phyloP scores from a whole-genome alignment of 106 monocot genomes.

The Dendrobium huoshanense region DNA sequence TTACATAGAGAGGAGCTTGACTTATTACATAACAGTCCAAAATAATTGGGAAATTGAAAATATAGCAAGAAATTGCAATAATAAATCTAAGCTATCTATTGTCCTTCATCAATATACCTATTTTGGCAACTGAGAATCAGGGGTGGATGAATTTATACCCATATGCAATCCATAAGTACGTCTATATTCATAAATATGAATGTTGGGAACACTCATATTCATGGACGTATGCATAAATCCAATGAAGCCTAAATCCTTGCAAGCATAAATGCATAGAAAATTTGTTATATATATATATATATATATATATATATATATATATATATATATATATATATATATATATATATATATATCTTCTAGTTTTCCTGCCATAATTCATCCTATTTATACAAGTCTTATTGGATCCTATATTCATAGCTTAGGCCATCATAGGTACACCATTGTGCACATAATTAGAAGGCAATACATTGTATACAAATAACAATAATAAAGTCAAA shows the following conservation, averaged over 20 bases:
- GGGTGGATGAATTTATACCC: neutral
- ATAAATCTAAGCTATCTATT: too few species aligned
- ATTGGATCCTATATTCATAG: neutral
- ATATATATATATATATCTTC: neutral
- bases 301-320: neutral
- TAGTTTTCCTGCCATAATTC: neutral
- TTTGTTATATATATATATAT: neutral
- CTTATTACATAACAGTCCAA: too few species aligned
- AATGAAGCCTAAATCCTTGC: neutral
- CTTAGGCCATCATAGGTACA: neutral
- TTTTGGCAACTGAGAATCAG: neutral
- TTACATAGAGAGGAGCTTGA: too few species aligned
- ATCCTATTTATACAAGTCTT: too few species aligned
- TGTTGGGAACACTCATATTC: neutral
- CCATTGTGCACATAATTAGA: neutral
- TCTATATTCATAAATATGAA: neutral
- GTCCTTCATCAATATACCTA: too few species aligned
- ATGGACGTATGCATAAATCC: neutral
- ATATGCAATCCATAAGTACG: neutral
- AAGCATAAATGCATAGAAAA: neutral
- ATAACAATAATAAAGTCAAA: neutral
- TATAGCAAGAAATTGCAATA: too few species aligned
- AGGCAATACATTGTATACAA: conserved; percentile 1
- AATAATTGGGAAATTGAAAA: too few species aligned
- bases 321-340: too few species aligned